These are phyloP conservation scores for Trypanosoma mega DNA, from an alignment of 208 protist genomes.

Conservation along the genomic window DNA sequence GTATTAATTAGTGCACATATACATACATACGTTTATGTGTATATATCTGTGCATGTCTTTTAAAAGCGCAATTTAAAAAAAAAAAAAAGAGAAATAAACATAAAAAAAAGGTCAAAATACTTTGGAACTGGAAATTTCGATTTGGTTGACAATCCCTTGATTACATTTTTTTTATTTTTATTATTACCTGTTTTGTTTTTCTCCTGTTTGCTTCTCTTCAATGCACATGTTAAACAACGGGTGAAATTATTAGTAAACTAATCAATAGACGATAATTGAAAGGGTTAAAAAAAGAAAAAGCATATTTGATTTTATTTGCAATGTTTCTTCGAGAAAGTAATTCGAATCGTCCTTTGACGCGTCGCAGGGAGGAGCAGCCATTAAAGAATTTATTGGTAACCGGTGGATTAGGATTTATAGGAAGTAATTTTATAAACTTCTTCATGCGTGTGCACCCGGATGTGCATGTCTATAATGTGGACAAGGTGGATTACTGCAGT, in stretches of 20 bases:
- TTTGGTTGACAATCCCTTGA: too few species aligned
- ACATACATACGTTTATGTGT: not conserved
- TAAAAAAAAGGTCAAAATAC: too few species aligned
- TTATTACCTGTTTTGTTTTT: too few species aligned
- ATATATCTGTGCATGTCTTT: not conserved
- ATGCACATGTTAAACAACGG: too few species aligned
- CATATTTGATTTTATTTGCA: too few species aligned
- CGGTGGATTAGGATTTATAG: slow-evolving; percentile 84
- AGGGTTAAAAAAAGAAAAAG: too few species aligned
- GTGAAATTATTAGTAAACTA: too few species aligned
- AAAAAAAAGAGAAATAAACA: not conserved
- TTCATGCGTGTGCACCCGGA: slow-evolving; percentile 65
- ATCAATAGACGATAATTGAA: too few species aligned
- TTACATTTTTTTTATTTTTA: too few species aligned
- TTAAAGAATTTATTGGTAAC: slow-evolving; percentile 68
- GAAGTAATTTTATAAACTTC: slow-evolving; percentile 69
- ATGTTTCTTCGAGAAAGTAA: slow-evolving; percentile 23
- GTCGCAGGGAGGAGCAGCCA: slow-evolving; percentile 21
- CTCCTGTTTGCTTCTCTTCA: too few species aligned
- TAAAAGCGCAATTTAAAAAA: not conserved
- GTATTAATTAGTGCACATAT: too few species aligned
- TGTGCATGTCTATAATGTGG: slow-evolving; percentile 74
- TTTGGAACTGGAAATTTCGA: too few species aligned
- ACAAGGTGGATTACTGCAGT: slow-evolving; percentile 93
- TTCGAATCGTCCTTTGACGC: slow-evolving; percentile 1